These are phyloP conservation scores for Didymella exigua DNA, from an alignment of 2,329 filamentous ascomycete species.

Conservation along the genomic window DNA sequence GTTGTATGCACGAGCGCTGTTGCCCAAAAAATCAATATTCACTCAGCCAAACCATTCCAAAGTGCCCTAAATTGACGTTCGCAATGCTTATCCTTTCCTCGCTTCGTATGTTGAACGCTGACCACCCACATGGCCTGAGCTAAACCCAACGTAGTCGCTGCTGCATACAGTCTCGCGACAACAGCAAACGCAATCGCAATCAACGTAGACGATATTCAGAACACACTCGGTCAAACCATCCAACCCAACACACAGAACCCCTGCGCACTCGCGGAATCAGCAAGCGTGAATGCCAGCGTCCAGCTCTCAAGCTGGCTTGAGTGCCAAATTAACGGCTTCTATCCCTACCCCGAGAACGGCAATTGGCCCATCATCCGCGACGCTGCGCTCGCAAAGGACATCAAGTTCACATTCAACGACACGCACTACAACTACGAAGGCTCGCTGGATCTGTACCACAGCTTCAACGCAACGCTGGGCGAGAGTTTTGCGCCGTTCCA, in stretches of 20 bases:
- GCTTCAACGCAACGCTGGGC: constrained; percentile 37
- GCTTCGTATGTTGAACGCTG: not conserved
- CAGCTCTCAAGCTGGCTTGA: constrained; percentile 41
- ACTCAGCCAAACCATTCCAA: not conserved
- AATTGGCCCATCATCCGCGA: constrained; percentile 35
- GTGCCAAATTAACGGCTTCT: constrained; percentile 42
- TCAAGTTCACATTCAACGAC: constrained; percentile 43
- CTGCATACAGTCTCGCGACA: not conserved
- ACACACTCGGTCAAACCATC: not conserved
- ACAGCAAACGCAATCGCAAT: not conserved
- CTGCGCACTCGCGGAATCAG: constrained; percentile 30
- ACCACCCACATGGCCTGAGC: not conserved
- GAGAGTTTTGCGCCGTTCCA: constrained; percentile 35
- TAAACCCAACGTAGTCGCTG: not conserved
- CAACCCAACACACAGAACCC: constrained; percentile 21
- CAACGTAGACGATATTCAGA: not conserved
- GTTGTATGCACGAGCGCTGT: not conserved
- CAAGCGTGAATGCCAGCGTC: constrained; percentile 33
- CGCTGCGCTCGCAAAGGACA: constrained; percentile 30
- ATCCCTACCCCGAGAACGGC: constrained; percentile 40
- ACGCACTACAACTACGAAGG: constrained; percentile 40
- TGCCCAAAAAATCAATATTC: not conserved
- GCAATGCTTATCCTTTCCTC: constrained; percentile 3
- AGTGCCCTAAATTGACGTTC: not conserved
- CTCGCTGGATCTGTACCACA: constrained; percentile 34